Evolutionary conservation across 2,329 filamentous ascomycete species (phyloP), one percentile per base, ranked within the genome.

Genomic region (Fulvia fulva): DNA sequence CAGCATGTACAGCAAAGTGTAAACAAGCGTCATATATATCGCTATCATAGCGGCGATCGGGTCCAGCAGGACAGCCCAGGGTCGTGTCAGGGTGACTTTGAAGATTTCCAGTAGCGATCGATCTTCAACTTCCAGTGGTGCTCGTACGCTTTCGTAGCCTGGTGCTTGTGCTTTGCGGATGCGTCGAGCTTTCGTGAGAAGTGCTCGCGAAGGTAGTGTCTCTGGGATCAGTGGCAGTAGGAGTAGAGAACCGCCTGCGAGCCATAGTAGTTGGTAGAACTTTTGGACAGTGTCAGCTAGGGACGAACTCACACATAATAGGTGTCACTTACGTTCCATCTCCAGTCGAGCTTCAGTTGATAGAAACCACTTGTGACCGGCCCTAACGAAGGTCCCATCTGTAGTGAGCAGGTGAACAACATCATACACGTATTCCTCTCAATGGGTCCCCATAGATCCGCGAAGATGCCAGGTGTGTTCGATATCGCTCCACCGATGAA

Each of bases 41-140:
- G 81, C 83, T 2, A 85, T 77, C 9, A 88, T 75, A 11, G 87
- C 70, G 23, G 88, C 84, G 62, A 89, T 90, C 1, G 87, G 87
- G 68, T 90, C 87, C 76, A 90, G 87, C 11, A 90, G 79, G 53
- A 90, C 79, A 47, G 87, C 76, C 85, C 87, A 88, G 1, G 88
- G 87, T 2, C 87, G 80, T 51, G 80, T 77, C n/a, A 88, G 76
- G 3, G 83, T 80, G 2, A 80, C 78, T 55, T 78, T 78, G 69
- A 87, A 81, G 41, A 82, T 59, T 79, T 55, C 53, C 16, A 51
- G 34, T 6, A 63, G 56, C 2, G 49, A 46, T 1, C 73, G 75
- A 44, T 78, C 76, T 11, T 70, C 70, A 6, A 74, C 75, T 65
- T 84, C 82, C 3, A 75, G 73, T 11, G 76, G 75, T 0, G 81